These are phyloP conservation scores for Crithidia acanthocephali DNA, from an alignment of 208 protist genomes.

Conservation along the genomic window DNA sequence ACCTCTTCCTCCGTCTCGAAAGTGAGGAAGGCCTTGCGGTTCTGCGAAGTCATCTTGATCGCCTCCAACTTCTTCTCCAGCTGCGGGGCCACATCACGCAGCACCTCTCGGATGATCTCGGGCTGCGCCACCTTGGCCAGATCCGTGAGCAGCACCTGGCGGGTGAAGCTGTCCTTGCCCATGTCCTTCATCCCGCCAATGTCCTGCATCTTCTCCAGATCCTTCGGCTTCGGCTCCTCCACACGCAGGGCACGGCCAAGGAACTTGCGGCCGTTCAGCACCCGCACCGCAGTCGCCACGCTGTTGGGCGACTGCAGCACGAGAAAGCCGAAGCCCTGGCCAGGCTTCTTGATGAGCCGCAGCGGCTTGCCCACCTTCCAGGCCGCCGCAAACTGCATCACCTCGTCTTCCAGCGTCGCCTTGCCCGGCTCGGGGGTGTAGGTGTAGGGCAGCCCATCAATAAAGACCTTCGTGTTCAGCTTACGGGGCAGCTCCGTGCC, in stretches of 20 bases:
- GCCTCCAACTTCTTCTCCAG: constrained; percentile 84
- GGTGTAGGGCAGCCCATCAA: constrained; percentile 89
- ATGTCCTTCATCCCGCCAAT: constrained; percentile 51
- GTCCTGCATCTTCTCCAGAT: constrained; percentile 50
- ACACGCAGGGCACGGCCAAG: constrained; percentile 86
- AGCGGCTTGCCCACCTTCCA: constrained; percentile 90
- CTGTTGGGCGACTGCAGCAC: constrained; percentile 89
- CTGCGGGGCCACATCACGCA: constrained; percentile 86
- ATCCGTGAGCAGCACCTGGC: constrained; percentile 89
- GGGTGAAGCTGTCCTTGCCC: constrained; percentile 76
- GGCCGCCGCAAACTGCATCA: constrained; percentile 78
- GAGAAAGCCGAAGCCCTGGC: constrained; percentile 92
- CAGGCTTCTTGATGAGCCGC: constrained; percentile 88
- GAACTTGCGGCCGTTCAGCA: constrained; percentile 91
- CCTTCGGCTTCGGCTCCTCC: constrained; percentile 83
- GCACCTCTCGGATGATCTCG: constrained; percentile 89
- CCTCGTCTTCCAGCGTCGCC: constrained; percentile 79
- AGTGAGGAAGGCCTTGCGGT: constrained; percentile 92
- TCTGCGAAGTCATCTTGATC: constrained; percentile 92
- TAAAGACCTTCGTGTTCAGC: constrained; percentile 91
- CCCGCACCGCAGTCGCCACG: constrained; percentile 79
- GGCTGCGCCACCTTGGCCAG: constrained; percentile 81
- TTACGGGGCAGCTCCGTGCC: constrained; percentile 82
- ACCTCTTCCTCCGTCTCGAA: constrained; percentile 77
- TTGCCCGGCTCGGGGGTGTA: constrained; percentile 56